Evolutionary conservation across 768 basidiomycete species (phyloP).

Genomic region (Ephemerocybe angulata): DNA sequence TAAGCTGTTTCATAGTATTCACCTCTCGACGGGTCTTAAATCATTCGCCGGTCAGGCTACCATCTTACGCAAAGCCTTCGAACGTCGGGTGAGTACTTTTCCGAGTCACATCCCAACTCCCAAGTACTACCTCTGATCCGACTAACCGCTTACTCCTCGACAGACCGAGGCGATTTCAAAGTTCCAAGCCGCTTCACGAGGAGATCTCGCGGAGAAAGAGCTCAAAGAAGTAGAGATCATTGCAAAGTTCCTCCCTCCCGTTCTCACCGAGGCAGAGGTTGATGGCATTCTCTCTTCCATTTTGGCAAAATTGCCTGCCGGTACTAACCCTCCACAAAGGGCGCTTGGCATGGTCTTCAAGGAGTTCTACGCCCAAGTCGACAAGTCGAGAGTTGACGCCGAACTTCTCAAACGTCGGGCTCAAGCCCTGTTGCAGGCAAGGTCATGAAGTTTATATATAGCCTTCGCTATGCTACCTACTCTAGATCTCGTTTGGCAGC

Average conservation of each 20-base stretch:
- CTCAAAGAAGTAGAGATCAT: constrained; percentile 52
- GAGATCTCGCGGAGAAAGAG: constrained; percentile 65
- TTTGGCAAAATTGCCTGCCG: constrained; percentile 29
- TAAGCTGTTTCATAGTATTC: no score
- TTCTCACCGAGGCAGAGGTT: constrained; percentile 52
- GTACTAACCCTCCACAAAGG: constrained; percentile 24
- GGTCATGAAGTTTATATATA: no score
- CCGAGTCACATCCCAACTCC: neutral
- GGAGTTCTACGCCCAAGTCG: constrained; percentile 57
- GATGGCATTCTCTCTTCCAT: constrained; percentile 47
- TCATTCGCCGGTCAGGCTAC: constrained; percentile 29
- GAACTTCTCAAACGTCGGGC: constrained; percentile 53
- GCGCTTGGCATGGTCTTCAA: constrained; percentile 55
- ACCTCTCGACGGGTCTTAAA: no score
- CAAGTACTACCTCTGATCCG: neutral
- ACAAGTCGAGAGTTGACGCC: constrained; percentile 56
- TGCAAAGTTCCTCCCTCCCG: constrained; percentile 54
- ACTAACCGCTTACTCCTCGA: neutral
- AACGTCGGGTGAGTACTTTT: constrained; percentile 50
- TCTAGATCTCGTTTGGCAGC: no score
- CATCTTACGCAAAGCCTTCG: constrained; percentile 55
- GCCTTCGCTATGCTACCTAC: no score
- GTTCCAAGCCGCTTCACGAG: constrained; percentile 53
- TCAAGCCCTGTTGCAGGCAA: constrained; percentile 23
- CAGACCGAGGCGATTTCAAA: constrained; percentile 60